Conservation (phyloP, 2,329 filamentous ascomycete genomes). For the Tolypocladium ophioglossoides region DNA sequence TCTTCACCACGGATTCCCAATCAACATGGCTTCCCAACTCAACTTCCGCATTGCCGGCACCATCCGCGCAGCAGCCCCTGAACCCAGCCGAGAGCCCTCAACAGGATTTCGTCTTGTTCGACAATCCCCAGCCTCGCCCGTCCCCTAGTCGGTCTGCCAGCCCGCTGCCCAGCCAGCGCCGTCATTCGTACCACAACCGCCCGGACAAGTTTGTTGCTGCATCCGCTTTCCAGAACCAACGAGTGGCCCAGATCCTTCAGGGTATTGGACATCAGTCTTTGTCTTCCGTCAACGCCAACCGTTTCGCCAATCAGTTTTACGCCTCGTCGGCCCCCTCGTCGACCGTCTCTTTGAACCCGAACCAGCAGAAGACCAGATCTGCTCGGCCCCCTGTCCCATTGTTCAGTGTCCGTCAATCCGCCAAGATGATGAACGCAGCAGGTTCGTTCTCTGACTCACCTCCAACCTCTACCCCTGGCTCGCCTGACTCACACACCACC, state of each 20-base stretch:
- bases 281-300: slow-evolving; percentile 44
- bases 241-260: slow-evolving; percentile 49
- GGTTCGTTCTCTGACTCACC: slow-evolving; percentile 15
- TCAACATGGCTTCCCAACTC: slow-evolving; percentile 73
- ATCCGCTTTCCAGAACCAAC: slow-evolving; percentile 41
- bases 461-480: not conserved
- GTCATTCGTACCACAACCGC: slow-evolving; percentile 36
- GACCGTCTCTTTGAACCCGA: slow-evolving; percentile 41
- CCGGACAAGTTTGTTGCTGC: slow-evolving; percentile 26
- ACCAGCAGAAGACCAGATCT: slow-evolving; percentile 31
- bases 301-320: slow-evolving; percentile 54
- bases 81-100: slow-evolving; percentile 39
- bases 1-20: slow-evolving; percentile 76
- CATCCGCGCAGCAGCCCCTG: slow-evolving; percentile 46
- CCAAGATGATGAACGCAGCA: slow-evolving; percentile 34
- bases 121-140: slow-evolving; percentile 32
- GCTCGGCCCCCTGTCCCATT: slow-evolving; percentile 61
- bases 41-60: slow-evolving; percentile 52
- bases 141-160: slow-evolving; percentile 26
- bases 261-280: slow-evolving; percentile 43
- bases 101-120: slow-evolving; percentile 75
- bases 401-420: slow-evolving; percentile 42
- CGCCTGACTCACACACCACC: slow-evolving; percentile 19
- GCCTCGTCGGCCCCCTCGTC: slow-evolving; percentile 55
- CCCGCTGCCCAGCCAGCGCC: slow-evolving; percentile 30